Evolutionary conservation across 805 yeast genomes (phyloP).

Genomic region (Osmozyma mogii): DNA sequence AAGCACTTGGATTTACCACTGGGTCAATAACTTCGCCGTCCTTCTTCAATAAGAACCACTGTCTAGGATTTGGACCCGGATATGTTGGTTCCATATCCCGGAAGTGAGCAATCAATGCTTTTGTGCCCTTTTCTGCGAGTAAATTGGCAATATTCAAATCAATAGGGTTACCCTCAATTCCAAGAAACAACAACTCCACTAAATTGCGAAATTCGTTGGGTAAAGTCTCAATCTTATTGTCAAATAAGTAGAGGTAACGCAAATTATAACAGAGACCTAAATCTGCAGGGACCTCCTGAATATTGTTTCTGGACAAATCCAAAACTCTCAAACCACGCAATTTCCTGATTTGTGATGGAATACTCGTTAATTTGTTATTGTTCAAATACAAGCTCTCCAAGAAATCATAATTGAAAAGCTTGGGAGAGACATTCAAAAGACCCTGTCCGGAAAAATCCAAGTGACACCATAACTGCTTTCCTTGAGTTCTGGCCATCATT

Average conservation of each 20-base stretch:
- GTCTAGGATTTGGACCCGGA: constrained; percentile 62
- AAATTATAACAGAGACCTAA: constrained; percentile 76
- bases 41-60: constrained; percentile 73
- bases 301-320: constrained; percentile 74
- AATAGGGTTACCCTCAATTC: constrained; percentile 89
- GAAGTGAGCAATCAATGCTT: constrained; percentile 69
- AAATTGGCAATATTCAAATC: constrained; percentile 56
- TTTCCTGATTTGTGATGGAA: constrained; percentile 64
- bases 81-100: constrained; percentile 76
- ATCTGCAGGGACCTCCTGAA: constrained; percentile 71
- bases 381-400: constrained; percentile 80
- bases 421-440: constrained; percentile 58
- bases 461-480: constrained; percentile 89
- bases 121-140: constrained; percentile 75
- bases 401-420: constrained; percentile 73
- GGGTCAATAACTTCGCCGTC: constrained; percentile 57
- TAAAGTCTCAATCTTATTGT: constrained; percentile 65
- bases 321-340: constrained; percentile 70
- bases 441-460: constrained; percentile 90
- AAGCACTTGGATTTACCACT: constrained; percentile 22
- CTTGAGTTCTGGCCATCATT: constrained; percentile 48
- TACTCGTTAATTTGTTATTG: constrained; percentile 64
- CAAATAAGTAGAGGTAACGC: constrained; percentile 78
- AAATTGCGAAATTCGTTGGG: constrained; percentile 85
- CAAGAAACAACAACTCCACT: constrained; percentile 77